Percentiles rank a stretch among this genome's conserved stretches.
Conservation (phyloP, 83 land plant genomes). For the Diphasiastrum complanatum region DNA sequence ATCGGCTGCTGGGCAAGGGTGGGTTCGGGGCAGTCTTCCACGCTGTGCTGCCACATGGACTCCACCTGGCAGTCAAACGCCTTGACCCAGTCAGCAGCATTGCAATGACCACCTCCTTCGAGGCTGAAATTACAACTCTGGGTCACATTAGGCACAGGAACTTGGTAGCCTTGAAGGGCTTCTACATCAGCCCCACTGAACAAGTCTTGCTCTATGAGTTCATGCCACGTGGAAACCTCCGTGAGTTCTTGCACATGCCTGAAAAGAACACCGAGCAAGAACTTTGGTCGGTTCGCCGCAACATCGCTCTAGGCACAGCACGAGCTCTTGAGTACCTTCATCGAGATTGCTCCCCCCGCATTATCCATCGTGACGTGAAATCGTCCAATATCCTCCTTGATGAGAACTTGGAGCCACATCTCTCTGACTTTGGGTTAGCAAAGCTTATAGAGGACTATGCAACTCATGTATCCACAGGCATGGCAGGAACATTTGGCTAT, state of each 20-base stretch:
- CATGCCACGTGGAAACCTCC: constrained; percentile 24
- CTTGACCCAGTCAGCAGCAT: no score
- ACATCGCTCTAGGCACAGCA: constrained; percentile 6
- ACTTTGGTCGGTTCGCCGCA: neutral
- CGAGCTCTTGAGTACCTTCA: constrained; percentile 4
- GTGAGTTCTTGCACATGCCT: constrained; percentile 14
- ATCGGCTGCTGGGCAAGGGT: no score
- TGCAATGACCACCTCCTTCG: no score
- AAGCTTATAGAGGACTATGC: constrained; percentile 7
- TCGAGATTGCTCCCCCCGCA: constrained; percentile 12
- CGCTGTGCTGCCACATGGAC: no score
- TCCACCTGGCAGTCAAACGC: no score
- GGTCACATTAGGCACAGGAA: constrained; percentile 22
- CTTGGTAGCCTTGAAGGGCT: constrained; percentile 13
- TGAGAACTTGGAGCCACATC: constrained; percentile 4
- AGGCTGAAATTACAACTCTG: no score
- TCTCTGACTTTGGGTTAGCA: constrained; percentile 12
- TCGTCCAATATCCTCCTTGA: constrained; percentile 8
- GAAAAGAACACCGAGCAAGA: neutral
- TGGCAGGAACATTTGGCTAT: constrained; percentile 9
- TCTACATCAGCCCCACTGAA: constrained; percentile 2
- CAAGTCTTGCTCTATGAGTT: constrained; percentile 21
- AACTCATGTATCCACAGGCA: constrained; percentile 1
- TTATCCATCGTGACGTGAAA: constrained; percentile 9
- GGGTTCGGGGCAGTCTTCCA: no score